phyloP scores from a whole-genome alignment of 208 protist species.

The Blastocrithidia nonstop region DNA sequence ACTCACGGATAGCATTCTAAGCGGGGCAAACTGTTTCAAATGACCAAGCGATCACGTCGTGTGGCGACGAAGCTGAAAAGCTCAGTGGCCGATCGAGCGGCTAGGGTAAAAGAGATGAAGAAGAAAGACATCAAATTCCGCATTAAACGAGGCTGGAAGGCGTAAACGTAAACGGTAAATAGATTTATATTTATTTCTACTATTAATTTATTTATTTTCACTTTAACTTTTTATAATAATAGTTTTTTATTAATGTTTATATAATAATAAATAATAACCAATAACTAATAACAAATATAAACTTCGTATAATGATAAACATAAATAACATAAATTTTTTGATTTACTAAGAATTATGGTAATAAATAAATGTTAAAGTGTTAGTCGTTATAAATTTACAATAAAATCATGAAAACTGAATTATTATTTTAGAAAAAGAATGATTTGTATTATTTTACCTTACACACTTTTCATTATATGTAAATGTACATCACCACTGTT shows the following conservation, averaged over 20 bases:
- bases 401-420: too few relatives aligned
- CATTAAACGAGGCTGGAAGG: slow-evolving; percentile 84
- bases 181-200: not conserved
- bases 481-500: not conserved
- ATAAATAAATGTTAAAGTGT: too few relatives aligned
- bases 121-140: slow-evolving; percentile 90
- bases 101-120: slow-evolving; percentile 74
- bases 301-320: not conserved
- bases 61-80: slow-evolving; percentile 75
- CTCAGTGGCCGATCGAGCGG: slow-evolving; percentile 54
- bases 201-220: slow-evolving; percentile 3
- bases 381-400: too few relatives aligned
- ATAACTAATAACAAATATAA: not conserved
- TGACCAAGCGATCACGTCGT: slow-evolving; percentile 79
- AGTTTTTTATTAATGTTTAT: not conserved
- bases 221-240: not conserved
- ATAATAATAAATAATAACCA: not conserved
- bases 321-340: not conserved
- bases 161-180: slow-evolving; percentile 12
- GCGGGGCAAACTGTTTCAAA: slow-evolving; percentile 81
- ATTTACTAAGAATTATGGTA: not conserved
- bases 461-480: too few relatives aligned
- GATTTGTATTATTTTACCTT: too few relatives aligned
- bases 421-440: too few relatives aligned
- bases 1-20: slow-evolving; percentile 78